Conservation (phyloP, 139 green algal species). For the Pleodorina starrii region DNA sequence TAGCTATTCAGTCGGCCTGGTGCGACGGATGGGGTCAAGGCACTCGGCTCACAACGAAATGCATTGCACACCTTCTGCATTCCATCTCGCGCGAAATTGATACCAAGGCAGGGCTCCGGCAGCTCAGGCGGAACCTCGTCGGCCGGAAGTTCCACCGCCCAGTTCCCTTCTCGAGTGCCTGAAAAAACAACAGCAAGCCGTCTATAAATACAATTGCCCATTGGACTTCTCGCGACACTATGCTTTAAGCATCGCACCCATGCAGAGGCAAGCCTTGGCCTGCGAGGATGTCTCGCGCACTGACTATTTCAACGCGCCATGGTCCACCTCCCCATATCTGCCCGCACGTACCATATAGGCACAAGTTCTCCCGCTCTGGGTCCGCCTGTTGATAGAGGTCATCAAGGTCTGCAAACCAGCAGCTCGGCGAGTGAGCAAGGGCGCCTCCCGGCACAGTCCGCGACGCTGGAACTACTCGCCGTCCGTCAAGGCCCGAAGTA, state of each 20-base stretch:
- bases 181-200: no score
- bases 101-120: conserved; percentile 96
- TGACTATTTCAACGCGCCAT: conserved; percentile 26
- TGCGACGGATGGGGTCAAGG: conserved; percentile 1
- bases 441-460: background rate
- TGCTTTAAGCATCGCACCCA: no score
- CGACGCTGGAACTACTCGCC: conserved; percentile 58
- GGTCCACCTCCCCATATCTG: background rate
- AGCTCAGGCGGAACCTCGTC: conserved; percentile 98
- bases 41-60: conserved; percentile 55
- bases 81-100: conserved; percentile 98
- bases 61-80: conserved; percentile 72
- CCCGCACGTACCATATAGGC: conserved; percentile 88
- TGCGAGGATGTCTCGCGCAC: background rate
- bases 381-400: conserved; percentile 85
- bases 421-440: background rate
- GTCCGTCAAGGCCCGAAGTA: conserved; percentile 80
- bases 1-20: conserved; percentile 5
- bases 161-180: conserved; percentile 87
- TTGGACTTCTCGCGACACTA: no score
- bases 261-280: no score
- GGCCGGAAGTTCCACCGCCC: conserved; percentile 93
- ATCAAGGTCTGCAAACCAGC: conserved; percentile 72
- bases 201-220: no score
- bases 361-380: conserved; percentile 97